Evolutionary conservation across 768 basidiomycete genomes (phyloP).

Genomic region (Hypholoma sublateritium): DNA sequence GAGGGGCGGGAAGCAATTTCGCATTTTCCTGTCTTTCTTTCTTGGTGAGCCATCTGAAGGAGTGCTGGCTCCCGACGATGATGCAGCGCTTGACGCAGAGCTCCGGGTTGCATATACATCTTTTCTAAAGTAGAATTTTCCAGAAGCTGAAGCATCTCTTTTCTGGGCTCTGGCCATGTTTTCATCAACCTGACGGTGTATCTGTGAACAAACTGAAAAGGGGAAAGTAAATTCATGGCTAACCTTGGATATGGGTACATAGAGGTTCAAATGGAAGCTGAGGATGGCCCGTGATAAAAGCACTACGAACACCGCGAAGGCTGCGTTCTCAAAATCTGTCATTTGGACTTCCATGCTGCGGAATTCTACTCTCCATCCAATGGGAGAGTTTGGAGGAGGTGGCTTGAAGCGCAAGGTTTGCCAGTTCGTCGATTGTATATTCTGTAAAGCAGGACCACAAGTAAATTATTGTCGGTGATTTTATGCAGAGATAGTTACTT

Average conservation of each 20-base stretch:
- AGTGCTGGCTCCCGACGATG: constrained; percentile 43
- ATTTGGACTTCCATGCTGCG: constrained; percentile 99
- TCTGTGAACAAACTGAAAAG: not conserved
- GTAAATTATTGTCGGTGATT: not conserved
- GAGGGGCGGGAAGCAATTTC: constrained; percentile 68
- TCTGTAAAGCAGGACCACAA: constrained; percentile 44
- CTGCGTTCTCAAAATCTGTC: constrained; percentile 99
- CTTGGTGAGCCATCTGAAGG: constrained; percentile 33
- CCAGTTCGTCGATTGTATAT: constrained; percentile 99
- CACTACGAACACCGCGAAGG: constrained; percentile 93
- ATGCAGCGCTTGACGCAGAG: constrained; percentile 41
- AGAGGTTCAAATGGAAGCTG: constrained; percentile 89
- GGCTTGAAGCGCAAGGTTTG: constrained; percentile 99
- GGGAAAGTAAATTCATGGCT: too few species aligned
- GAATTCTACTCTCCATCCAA: constrained; percentile 99
- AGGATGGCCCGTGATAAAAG: constrained; percentile 93
- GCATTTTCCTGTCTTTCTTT: constrained; percentile 63
- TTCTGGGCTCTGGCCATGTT: constrained; percentile 93
- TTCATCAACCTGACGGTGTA: constrained; percentile 76
- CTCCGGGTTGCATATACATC: constrained; percentile 64
- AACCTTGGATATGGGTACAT: constrained; percentile 96
- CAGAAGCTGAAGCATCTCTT: constrained; percentile 70
- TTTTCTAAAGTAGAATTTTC: constrained; percentile 90
- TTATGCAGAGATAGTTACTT: constrained; percentile 51
- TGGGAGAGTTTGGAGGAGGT: constrained; percentile 87